phyloP scores from a whole-genome alignment of 2,329 filamentous ascomycete genomes.

The Xylariaceae sp. region DNA sequence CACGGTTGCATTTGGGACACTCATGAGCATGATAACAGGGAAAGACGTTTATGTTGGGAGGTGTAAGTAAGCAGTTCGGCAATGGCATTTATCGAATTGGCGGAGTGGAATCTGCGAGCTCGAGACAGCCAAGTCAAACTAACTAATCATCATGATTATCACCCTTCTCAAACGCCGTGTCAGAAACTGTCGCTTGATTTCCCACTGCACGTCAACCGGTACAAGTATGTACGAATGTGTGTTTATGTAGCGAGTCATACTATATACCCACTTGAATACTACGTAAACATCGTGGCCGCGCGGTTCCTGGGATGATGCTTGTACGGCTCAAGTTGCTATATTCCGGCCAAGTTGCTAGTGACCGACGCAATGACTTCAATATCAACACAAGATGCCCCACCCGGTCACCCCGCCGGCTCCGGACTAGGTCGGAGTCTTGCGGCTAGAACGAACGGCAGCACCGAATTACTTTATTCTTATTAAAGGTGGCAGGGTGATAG shows the following conservation, averaged over 20 bases:
- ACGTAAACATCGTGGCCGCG: neutral
- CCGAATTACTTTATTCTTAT: neutral
- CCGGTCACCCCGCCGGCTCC: constrained; percentile 9
- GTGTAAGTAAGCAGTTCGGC: constrained; percentile 14
- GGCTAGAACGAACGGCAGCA: constrained; percentile 1
- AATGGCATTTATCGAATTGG: constrained; percentile 2
- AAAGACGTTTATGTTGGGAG: constrained; percentile 17
- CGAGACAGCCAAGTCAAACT: too few species aligned
- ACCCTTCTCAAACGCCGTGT: too few species aligned
- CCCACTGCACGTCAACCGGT: neutral
- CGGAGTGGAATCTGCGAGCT: too few species aligned
- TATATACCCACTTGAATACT: neutral
- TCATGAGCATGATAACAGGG: constrained; percentile 30
- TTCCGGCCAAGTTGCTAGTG: neutral
- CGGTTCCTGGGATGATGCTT: constrained; percentile 11
- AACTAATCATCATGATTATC: too few species aligned
- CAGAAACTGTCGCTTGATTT: too few species aligned
- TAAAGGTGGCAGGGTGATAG: too few species aligned
- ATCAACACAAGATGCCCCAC: constrained; percentile 9
- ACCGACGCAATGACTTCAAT: constrained; percentile 1
- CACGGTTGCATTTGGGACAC: constrained; percentile 30
- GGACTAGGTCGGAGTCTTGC: neutral
- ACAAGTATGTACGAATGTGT: neutral
- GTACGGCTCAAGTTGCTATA: constrained; percentile 7
- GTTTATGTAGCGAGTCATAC: neutral